Evolutionary conservation across 2,329 filamentous ascomycete genomes (phyloP), one percentile per base, ranked within the genome.

Genomic region (Lachnellula cervina): DNA sequence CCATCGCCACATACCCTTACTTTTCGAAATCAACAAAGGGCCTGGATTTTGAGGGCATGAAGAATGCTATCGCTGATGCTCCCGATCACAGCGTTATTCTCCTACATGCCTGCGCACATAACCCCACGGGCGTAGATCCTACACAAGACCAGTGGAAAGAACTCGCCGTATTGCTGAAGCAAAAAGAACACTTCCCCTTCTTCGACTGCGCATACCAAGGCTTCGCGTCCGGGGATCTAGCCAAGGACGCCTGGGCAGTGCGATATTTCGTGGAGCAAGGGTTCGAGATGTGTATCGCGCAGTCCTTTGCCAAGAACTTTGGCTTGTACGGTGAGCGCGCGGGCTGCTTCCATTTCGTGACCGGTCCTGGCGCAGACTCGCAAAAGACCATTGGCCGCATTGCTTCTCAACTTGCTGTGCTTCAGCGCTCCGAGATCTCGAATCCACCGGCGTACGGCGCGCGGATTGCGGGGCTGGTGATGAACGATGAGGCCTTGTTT

Each of bases 191-290:
- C 74, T 96, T 99, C 77, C 93, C 94, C 67, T 97, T 99, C 83
- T 97, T 99, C 76, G 94, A 99, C 79, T 90, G 84, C 62, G 94
- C 94, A 55, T 99, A 99, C 79, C 94, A 97, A 75, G 93, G 94
- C 55, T 99, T 99, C 71, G 94, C 94, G 3, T 96, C 94, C 0
- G 94, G 94, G 57, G 86, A 95, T 71, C 82, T 97, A 19, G 79
- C 81, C 65, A 83, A 85, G 58, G 94, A 99, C 72, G 90, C 89
- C 62, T 91, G 87, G 78, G 90, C 94, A n/a, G 87, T 99, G 65
- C 88, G 90, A 64, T 89, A 96, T 80, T 99, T 99, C 70, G 79
- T 96, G 67, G 87, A 93, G 69, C 87, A 95, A 72, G 93, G 92
- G 62, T 94, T 96, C 73, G 88, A 91, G 74, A 84, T 96, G 51